Base-by-base conservation (phyloP, 139 green algal species). In the Pseudopediastrum boryanum region DNA sequence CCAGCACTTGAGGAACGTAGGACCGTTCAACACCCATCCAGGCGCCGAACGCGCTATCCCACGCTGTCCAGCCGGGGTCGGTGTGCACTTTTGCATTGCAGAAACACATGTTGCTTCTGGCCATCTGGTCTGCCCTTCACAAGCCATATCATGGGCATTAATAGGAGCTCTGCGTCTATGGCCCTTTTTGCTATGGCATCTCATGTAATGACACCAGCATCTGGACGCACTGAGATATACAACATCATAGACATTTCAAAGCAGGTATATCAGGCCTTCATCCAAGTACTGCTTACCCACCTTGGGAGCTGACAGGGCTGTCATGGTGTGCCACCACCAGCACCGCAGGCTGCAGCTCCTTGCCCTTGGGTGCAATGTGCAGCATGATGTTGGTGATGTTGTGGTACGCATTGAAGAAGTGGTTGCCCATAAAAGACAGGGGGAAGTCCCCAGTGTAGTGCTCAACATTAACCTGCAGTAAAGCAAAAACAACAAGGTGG, bases 321-420 rank as follows among this genome's bases (percentile, higher is more conserved):
- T 80, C 74, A 50, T 80, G 74, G 35, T 80, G 74, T 19, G 74
- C 74, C 43, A 80, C 74, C 41, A 80, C 25, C 74, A 80, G 38
- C 29, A 80, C 74, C 4, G 74, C 74, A 23, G 74, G 74, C 23
- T 43, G 27, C 43, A 59, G 44, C 44, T 71, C 74, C 31, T n/a
- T 42, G 10, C 61, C 74, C 31, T 52, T 56, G 25, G 33, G 68
- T 42, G 43, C 65, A 33, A 80, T 27, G 16, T 73, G 61, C 61
- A 80, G 61, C 6, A 73, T 63, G 42, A 80, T 73, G 61, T 80
- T 80, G 43, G 43, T 80, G 43, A 80, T 73, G 44, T 80, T 80
- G 46, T 73, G 74, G 56, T 80, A 73, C 10, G 74, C 74, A 25
- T 23, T 33, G 36, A 23, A 38, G 3, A 43, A 23, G 21, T 21